Conservation (phyloP, 257 asterid genomes). For the Jasminum sambac region DNA sequence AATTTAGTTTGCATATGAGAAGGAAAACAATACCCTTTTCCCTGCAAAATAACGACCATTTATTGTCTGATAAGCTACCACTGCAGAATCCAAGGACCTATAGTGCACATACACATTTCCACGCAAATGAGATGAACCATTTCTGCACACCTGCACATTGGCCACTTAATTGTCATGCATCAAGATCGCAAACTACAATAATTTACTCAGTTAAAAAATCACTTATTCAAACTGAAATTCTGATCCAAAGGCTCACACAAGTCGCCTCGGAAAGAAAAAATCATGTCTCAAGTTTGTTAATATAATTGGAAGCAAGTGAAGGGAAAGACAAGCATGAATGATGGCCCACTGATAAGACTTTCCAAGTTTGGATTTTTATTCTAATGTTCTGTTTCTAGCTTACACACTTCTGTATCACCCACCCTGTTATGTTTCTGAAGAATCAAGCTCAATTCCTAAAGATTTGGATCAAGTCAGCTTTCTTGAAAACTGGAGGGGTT, state of each 20-base stretch:
- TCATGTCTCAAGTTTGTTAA: conserved; percentile 1
- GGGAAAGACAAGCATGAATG: conserved; percentile 13
- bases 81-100: conserved; percentile 77
- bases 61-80: conserved; percentile 63
- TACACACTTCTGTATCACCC: background rate
- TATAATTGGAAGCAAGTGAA: conserved; percentile 8
- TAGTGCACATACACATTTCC: conserved; percentile 93
- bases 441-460: background rate
- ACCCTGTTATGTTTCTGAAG: background rate
- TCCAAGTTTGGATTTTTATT: background rate
- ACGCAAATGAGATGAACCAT: conserved; percentile 84
- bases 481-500: conserved; percentile 2
- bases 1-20: conserved; percentile 21
- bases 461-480: background rate
- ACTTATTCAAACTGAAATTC: background rate
- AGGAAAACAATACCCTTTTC: conserved; percentile 65
- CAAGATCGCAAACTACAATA: conserved; percentile 22
- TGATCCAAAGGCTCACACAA: conserved; percentile 19
- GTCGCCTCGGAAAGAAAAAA: conserved; percentile 11
- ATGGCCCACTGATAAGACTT: background rate
- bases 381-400: too few species aligned
- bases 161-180: conserved; percentile 18
- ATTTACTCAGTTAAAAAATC: conserved; percentile 12
- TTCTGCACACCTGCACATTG: conserved; percentile 78
- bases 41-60: conserved; percentile 96